Base-by-base conservation (phyloP, 805 yeast genomes). In the Lipomyces sp. region DNA sequence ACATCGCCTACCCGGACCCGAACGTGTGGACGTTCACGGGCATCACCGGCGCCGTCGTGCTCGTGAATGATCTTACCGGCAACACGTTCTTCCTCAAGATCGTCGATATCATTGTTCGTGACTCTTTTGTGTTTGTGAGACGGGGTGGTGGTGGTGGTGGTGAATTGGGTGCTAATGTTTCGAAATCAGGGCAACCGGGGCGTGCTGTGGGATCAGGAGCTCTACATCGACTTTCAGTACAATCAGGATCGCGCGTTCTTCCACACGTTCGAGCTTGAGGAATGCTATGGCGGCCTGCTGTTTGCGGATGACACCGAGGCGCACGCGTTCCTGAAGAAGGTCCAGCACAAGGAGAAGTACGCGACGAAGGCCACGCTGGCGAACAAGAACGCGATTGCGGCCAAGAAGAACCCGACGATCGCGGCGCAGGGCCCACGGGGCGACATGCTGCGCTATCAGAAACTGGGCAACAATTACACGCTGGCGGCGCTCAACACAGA, bases 201-300 rank as follows among this genome's bases (percentile, higher is more conserved):
- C 32, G 95, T 93, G 0, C 59, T 93, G 0, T 93, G 98, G 98
- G 98, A 93, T 68, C 98, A 93, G 68, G 98, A 93, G 68, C 69
- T 93, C 43, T 91, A 86, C 63, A 82, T 87, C 11, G 84, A 86
- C 62, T 89, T 93, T 67, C 83, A 83, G 61, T 93, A 93, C 69
- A 80, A 86, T 64, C 98, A 93, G 68, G 98, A 93, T 68, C 78
- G 98, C 29, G 82, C 95, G 35, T 93, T 87, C 69, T 93, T 93
- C 75, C 98, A 93, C 67, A 76, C 95, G 5, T 93, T 93, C 70
- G 98, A 93, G 71, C 73, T 88, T 40, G 98, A 93, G 61, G 95
- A 86, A 21, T 90, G 96, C 65, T 76, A 75, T 45, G 89, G 82
- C 10, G 98, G 98, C 0, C 73, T 93, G 21, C 69, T 93, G 45